Percentiles rank a stretch among this genome's conserved stretches.
Evolutionary conservation across 257 asterid genomes (phyloP).

Genomic region (Perilla frutescens): DNA sequence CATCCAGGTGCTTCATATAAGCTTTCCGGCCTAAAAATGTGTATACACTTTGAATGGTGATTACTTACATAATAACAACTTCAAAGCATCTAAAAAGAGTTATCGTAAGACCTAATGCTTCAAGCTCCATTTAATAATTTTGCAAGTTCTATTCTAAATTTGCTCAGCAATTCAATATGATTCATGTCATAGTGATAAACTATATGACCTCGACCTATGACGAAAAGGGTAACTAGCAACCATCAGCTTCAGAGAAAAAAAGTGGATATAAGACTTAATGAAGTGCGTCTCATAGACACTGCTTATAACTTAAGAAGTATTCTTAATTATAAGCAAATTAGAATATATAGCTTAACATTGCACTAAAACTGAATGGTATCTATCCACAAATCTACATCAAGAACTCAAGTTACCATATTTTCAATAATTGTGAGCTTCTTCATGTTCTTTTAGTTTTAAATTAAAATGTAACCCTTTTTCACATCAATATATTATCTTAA

Average conservation of each 20-base stretch:
- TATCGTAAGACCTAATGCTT: not conserved
- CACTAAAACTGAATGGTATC: not conserved
- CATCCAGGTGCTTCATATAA: slow-evolving; percentile 80
- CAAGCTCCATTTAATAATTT: not conserved
- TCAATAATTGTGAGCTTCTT: not conserved
- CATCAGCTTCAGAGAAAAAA: not conserved
- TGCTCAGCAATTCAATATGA: not conserved
- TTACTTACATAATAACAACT: slow-evolving; percentile 21
- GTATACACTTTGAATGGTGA: slow-evolving; percentile 19
- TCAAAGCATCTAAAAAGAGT: slow-evolving; percentile 9
- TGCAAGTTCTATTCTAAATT: not conserved
- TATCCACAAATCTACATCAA: not conserved
- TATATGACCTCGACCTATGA: not conserved
- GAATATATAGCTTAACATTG: not conserved
- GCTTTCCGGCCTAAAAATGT: slow-evolving; percentile 75
- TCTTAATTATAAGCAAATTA: not conserved
- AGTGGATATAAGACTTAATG: not conserved
- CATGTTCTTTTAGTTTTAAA: not conserved
- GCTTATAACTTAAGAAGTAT: not conserved
- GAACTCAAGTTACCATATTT: slow-evolving; percentile 16
- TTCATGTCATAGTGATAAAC: not conserved
- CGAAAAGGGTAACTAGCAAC: not conserved
- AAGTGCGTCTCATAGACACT: not conserved
- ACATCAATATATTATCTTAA: not conserved
- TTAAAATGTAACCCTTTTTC: not conserved